These are phyloP conservation scores for Populus alba DNA, from an alignment of 345 rosid species.

Conservation along the genomic window DNA sequence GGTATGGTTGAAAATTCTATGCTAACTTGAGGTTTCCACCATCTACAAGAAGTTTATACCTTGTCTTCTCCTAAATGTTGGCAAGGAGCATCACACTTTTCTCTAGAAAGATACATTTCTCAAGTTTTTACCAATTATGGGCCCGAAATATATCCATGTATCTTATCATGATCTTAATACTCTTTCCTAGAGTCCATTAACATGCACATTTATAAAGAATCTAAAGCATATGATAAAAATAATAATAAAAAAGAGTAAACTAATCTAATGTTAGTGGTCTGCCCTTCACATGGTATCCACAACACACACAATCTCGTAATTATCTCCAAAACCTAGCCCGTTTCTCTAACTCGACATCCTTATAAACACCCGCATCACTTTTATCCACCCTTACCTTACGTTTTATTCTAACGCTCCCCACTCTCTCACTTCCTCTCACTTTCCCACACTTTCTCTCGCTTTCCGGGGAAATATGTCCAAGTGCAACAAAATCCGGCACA, in stretches of 20 bases:
- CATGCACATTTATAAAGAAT: background rate
- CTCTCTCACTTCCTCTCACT: constrained; percentile 5
- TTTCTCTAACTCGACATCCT: background rate
- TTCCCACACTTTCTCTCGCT: constrained; percentile 20
- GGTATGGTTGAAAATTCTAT: too few relatives aligned
- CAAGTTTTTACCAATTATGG: background rate
- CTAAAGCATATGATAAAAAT: background rate
- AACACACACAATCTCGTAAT: constrained; percentile 15
- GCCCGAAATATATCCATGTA: background rate
- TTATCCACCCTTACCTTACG: background rate
- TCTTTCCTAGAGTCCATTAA: background rate
- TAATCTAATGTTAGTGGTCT: background rate
- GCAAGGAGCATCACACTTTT: too few relatives aligned
- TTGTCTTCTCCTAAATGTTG: too few relatives aligned
- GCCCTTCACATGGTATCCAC: constrained; percentile 9
- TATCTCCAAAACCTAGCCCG: constrained; percentile 5
- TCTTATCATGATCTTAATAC: background rate
- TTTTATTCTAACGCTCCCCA: background rate
- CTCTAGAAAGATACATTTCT: too few relatives aligned
- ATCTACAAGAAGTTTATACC: too few relatives aligned
- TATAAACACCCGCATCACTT: background rate
- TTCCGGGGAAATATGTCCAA: constrained; percentile 34
- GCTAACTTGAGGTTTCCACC: too few relatives aligned
- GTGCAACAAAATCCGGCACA: constrained; percentile 59
- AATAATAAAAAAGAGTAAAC: background rate